A percentile compares a stretch with the other conserved stretches of the same genome.
Evolutionary conservation across 176 grass and related monocot genomes (phyloP).

Genomic region (Dactylis glomerata): DNA sequence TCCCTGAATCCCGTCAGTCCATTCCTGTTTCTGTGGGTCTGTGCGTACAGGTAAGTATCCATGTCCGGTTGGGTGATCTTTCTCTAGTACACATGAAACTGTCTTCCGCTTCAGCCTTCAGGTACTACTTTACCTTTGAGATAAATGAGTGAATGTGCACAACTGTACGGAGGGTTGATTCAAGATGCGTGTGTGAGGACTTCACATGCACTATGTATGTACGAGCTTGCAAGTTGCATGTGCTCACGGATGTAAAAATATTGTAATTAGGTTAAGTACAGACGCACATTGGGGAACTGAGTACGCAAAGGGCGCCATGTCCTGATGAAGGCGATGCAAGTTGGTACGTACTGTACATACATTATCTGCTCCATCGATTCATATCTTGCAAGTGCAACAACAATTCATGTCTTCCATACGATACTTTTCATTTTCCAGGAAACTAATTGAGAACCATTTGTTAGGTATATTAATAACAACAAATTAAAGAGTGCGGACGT

Average conservation of each 20-base stretch:
- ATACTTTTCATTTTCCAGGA: no score
- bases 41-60: neutral
- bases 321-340: neutral
- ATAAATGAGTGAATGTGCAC: neutral
- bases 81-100: neutral
- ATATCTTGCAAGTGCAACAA: no score
- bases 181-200: neutral
- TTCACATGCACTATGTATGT: neutral
- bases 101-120: neutral
- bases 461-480: no score
- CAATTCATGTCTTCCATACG: no score
- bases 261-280: neutral
- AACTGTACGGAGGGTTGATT: neutral
- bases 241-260: constrained; percentile 3
- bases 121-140: neutral
- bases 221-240: neutral
- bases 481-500: no score
- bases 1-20: neutral
- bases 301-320: neutral
- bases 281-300: neutral
- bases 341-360: neutral
- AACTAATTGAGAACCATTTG: no score
- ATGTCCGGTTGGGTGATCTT: neutral
- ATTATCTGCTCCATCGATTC: no score
- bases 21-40: neutral